phyloP scores from a whole-genome alignment of 169 alveolate genomes.

The Eimeria nieschulzi region DNA sequence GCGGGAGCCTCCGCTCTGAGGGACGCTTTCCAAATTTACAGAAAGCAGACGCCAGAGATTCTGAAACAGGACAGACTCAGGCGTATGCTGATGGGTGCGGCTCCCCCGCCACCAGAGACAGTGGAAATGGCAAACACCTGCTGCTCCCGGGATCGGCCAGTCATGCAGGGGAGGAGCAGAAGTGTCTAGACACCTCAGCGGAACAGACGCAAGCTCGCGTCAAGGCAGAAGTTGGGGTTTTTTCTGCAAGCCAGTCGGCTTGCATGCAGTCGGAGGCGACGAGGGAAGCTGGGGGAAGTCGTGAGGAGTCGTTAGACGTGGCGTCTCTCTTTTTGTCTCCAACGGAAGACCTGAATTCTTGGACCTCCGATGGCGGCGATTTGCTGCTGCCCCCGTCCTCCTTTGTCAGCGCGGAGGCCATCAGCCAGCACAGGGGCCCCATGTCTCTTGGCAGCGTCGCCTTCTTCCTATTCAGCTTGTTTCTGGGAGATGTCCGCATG shows the following conservation, averaged over 20 bases:
- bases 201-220: too few species aligned
- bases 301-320: not conserved
- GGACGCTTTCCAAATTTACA: too few species aligned
- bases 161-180: too few species aligned
- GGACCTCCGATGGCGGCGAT: conserved; percentile 24
- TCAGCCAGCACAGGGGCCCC: conserved; percentile 60
- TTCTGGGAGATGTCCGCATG: conserved; percentile 64
- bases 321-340: conserved; percentile 36
- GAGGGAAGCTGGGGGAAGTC: not conserved
- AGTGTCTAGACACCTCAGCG: too few species aligned
- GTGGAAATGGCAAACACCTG: too few species aligned
- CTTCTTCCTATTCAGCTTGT: conserved; percentile 38
- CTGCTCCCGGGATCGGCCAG: too few species aligned
- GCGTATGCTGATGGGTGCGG: too few species aligned
- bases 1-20: too few species aligned
- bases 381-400: conserved; percentile 43
- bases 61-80: too few species aligned
- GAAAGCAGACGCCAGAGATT: too few species aligned
- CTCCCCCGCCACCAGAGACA: too few species aligned
- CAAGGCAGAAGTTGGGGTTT: too few species aligned
- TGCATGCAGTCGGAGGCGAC: not conserved
- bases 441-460: conserved; percentile 15
- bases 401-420: conserved; percentile 46
- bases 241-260: not conserved
- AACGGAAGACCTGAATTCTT: conserved; percentile 32